Base-by-base conservation (phyloP, 1,284 basidiomycete genomes). In the Ustilago curta region DNA sequence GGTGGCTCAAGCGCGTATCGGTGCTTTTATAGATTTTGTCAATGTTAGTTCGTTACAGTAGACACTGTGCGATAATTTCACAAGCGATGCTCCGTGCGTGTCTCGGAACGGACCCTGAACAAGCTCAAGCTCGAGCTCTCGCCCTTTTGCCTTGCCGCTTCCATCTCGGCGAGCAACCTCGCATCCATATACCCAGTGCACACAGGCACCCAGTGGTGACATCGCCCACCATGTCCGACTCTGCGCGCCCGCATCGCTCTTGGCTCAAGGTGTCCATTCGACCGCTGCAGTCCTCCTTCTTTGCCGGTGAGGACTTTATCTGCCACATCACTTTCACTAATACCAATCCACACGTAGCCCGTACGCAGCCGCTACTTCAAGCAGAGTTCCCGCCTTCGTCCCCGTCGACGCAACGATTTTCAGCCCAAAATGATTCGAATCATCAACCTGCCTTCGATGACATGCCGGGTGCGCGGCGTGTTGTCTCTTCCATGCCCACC, bases 261-360 rank as follows among this genome's bases (percentile, higher is more conserved):
- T 56, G 75, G 21, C 59, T 88, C 49, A 83, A 85, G 61, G 85
- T 89, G 31, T 85, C 85, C 0, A 86, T 89, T 52, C 90, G 85
- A 0, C 95, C 95, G 3, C 88, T 91, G 0, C 91, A 94, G 72
- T 92, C 93, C 0, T 93, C 93, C 0, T 97, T 92, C 86, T 97
- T 95, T 85, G 94, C 95, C 1, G 95, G 95, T 67, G 95, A 97
- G 85, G 87, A 89, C 0, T 93, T 96, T 85, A 88, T 90, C 7
- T 93, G 93, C 18, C 91, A 90, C 5, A 91, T 97, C 81, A 91
- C 92, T 0, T 94, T 97, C 85, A 91, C 91, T 48, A 97, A 96
- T 84, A 92, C 90, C 7, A 87, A 89, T 23, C 81, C 69, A 14
- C 63, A 83, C 58, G 63, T 80, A 32, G 80, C 86, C n/a, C 85